Conservation (phyloP, 371 early-diverging fungal genomes). For the Mucor velutinosus region DNA sequence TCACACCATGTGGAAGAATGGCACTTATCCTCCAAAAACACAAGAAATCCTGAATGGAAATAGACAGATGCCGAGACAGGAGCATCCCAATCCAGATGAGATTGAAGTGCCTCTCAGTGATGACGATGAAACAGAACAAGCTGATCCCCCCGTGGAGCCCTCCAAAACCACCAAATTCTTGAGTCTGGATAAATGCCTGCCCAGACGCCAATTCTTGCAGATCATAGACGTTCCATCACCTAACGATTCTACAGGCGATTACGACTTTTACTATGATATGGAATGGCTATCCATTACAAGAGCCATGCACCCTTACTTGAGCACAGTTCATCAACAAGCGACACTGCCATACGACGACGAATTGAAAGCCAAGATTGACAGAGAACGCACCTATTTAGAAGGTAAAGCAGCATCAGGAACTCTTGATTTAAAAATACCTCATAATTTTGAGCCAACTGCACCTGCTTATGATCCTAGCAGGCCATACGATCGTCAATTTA, state of each 20-base stretch:
- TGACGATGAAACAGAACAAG: neutral
- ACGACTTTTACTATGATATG: constrained; percentile 69
- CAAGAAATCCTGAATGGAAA: neutral
- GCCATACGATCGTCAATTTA: constrained; percentile 22
- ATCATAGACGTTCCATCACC: constrained; percentile 64
- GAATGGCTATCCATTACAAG: constrained; percentile 86
- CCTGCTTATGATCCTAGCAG: constrained; percentile 40
- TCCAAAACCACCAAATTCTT: constrained; percentile 56
- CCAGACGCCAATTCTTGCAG: constrained; percentile 56
- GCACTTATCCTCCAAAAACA: constrained; percentile 8
- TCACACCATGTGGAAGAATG: constrained; percentile 45
- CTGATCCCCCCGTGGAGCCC: neutral
- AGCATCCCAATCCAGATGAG: constrained; percentile 60
- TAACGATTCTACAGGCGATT: constrained; percentile 10
- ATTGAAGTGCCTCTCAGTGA: constrained; percentile 41
- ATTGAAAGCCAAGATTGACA: constrained; percentile 30
- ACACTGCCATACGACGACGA: constrained; percentile 49
- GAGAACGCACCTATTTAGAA: constrained; percentile 30
- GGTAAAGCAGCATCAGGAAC: constrained; percentile 20
- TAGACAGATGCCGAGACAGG: neutral
- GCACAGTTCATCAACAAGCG: constrained; percentile 34
- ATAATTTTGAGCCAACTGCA: constrained; percentile 63
- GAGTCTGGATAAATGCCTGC: constrained; percentile 72
- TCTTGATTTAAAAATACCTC: constrained; percentile 63
- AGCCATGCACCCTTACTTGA: constrained; percentile 60